A percentile compares a stretch with the other conserved stretches of the same genome.
These are phyloP conservation scores for Neurospora intermedia DNA, from an alignment of 495 filamentous ascomycete genomes.

Conservation along the genomic window DNA sequence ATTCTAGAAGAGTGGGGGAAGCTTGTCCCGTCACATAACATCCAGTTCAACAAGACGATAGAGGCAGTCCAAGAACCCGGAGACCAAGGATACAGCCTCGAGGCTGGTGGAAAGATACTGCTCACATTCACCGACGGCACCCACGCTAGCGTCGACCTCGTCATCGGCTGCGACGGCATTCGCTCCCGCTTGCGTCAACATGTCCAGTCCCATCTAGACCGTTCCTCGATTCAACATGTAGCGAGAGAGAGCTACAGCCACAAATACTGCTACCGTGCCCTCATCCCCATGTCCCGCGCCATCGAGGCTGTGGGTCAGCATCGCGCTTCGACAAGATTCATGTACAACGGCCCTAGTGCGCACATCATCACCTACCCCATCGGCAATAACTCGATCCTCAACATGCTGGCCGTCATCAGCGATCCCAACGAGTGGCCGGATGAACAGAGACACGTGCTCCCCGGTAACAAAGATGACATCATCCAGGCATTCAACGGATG, in stretches of 20 bases:
- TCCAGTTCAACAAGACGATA: slow-evolving; percentile 27
- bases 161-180: slow-evolving; percentile 38
- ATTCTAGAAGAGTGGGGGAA: slow-evolving; percentile 33
- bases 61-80: background rate
- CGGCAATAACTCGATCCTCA: slow-evolving; percentile 24
- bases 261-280: slow-evolving; percentile 34
- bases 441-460: slow-evolving; percentile 20
- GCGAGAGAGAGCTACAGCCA: slow-evolving; percentile 24
- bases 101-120: slow-evolving; percentile 9
- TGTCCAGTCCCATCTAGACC: slow-evolving; percentile 15
- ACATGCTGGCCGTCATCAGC: slow-evolving; percentile 29
- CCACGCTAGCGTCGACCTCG: slow-evolving; percentile 24
- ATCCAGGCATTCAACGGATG: slow-evolving; percentile 25
- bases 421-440: slow-evolving; percentile 26
- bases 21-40: slow-evolving; percentile 11
- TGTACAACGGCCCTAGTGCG: slow-evolving; percentile 32
- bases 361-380: slow-evolving; percentile 33
- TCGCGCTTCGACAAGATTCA: slow-evolving; percentile 22
- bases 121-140: slow-evolving; percentile 27
- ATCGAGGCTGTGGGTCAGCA: slow-evolving; percentile 16
- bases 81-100: background rate
- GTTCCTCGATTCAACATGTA: background rate
- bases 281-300: slow-evolving; percentile 29
- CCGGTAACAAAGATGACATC: slow-evolving; percentile 21
- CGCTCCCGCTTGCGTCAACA: slow-evolving; percentile 28